A percentile compares a stretch with the other conserved stretches of the same genome.
These are phyloP conservation scores for Suillus subluteus DNA, from an alignment of 768 basidiomycete genomes.

Conservation along the genomic window DNA sequence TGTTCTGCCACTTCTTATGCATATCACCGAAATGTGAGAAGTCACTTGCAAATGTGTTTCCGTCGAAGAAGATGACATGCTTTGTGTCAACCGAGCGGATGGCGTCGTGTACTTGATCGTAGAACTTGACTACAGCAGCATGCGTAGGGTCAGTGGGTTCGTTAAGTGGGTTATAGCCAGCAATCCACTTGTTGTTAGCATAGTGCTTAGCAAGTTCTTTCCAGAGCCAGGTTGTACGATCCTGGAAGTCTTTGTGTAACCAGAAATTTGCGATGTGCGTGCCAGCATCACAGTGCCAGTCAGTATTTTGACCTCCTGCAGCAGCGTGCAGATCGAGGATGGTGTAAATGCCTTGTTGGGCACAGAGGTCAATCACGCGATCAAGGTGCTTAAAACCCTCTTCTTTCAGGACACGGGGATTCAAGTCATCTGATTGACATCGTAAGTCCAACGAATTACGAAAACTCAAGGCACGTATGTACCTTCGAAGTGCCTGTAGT, in stretches of 20 bases:
- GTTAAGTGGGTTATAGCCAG: conserved; percentile 86
- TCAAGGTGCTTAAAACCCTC: conserved; percentile 84
- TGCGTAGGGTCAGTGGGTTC: conserved; percentile 76
- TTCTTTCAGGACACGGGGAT: conserved; percentile 75
- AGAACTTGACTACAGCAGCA: conserved; percentile 64
- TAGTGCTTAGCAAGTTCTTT: conserved; percentile 75
- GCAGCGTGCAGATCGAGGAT: conserved; percentile 83
- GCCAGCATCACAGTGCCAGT: conserved; percentile 81
- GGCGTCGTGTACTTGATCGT: conserved; percentile 66
- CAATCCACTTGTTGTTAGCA: conserved; percentile 79
- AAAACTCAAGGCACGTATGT: background rate
- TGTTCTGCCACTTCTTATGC: conserved; percentile 67
- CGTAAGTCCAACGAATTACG: background rate
- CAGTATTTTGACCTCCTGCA: conserved; percentile 74
- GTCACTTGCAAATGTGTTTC: conserved; percentile 82
- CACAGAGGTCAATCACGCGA: conserved; percentile 76
- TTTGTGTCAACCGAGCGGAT: conserved; percentile 72
- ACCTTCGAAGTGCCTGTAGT: conserved; percentile 73
- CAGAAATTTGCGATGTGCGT: conserved; percentile 76
- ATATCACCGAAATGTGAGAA: conserved; percentile 73
- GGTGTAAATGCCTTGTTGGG: conserved; percentile 74
- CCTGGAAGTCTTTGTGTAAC: conserved; percentile 86
- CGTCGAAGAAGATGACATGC: conserved; percentile 81
- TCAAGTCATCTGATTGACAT: conserved; percentile 61
- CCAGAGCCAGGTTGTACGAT: conserved; percentile 80